Evolutionary conservation across 2,329 filamentous ascomycete genomes (phyloP).

Genomic region (Coniella vitis): DNA sequence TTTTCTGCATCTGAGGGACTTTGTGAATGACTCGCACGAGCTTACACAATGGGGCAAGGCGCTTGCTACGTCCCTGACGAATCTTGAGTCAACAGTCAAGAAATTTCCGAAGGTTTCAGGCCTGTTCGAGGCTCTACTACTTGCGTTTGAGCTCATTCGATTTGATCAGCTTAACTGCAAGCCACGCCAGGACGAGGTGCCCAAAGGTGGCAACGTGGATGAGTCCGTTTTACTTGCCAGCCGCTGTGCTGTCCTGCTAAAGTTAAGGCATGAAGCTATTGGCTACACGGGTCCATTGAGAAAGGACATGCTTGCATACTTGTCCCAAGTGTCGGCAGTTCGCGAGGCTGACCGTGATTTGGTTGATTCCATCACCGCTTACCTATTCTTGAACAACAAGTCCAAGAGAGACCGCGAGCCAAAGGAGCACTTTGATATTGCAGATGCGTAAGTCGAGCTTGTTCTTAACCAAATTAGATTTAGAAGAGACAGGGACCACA

Average conservation of each 20-base stretch:
- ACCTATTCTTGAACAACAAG: constrained; percentile 75
- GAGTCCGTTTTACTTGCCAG: constrained; percentile 75
- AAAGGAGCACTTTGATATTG: constrained; percentile 57
- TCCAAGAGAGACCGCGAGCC: constrained; percentile 58
- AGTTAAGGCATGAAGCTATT: constrained; percentile 73
- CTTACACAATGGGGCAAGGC: constrained; percentile 81
- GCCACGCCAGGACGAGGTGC: constrained; percentile 47
- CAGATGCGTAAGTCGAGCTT: constrained; percentile 55
- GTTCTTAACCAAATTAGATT: background rate
- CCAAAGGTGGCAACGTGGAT: constrained; percentile 61
- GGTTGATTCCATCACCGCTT: constrained; percentile 72
- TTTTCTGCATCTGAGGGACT: constrained; percentile 83
- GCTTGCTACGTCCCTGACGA: constrained; percentile 61
- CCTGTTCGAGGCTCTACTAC: constrained; percentile 70
- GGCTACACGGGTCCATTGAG: constrained; percentile 94
- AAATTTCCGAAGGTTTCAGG: constrained; percentile 36
- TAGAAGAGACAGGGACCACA: background rate
- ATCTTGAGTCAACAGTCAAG: constrained; percentile 48
- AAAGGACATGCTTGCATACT: constrained; percentile 80
- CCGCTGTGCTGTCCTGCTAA: constrained; percentile 75
- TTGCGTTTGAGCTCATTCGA: constrained; percentile 79
- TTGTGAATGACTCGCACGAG: constrained; percentile 70
- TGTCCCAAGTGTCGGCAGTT: constrained; percentile 73
- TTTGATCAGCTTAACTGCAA: constrained; percentile 71
- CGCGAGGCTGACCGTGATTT: constrained; percentile 75